Conservation (phyloP, 768 basidiomycete genomes). For the Cubamyces lactineus region DNA sequence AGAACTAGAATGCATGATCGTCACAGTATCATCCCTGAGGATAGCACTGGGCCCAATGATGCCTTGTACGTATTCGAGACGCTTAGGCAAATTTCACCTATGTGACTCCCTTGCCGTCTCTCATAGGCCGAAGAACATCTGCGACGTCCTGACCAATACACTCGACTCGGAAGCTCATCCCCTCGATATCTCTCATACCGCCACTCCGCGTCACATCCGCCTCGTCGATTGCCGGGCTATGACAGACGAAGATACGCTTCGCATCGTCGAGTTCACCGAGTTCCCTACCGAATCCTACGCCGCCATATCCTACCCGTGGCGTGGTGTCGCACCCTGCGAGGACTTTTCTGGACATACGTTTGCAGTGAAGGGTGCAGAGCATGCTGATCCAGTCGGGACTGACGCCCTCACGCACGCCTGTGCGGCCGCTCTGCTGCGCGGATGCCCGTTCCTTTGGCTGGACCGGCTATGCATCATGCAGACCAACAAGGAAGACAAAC, state of each 20-base stretch:
- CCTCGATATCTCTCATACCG: constrained; percentile 5
- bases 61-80: too few species aligned
- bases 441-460: constrained; percentile 14
- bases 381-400: constrained; percentile 16
- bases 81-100: too few species aligned
- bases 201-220: constrained; percentile 8
- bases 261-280: constrained; percentile 13
- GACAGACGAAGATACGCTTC: background rate
- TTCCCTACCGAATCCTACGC: constrained; percentile 15
- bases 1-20: too few species aligned
- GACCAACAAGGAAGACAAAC: constrained; percentile 6
- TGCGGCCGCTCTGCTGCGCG: constrained; percentile 1
- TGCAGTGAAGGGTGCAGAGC: constrained; percentile 8
- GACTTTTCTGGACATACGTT: background rate
- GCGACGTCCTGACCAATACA: too few species aligned
- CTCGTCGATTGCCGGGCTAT: constrained; percentile 17
- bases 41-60: too few species aligned
- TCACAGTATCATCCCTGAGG: too few species aligned
- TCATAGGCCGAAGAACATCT: too few species aligned
- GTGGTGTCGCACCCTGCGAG: background rate
- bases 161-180: background rate
- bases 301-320: constrained; percentile 23
- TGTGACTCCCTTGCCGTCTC: too few species aligned
- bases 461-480: constrained; percentile 23
- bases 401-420: constrained; percentile 13